Percentiles rank a stretch among this genome's conserved stretches.
Conservation (phyloP, 768 basidiomycete genomes). For the Lactarius akahatsu region DNA sequence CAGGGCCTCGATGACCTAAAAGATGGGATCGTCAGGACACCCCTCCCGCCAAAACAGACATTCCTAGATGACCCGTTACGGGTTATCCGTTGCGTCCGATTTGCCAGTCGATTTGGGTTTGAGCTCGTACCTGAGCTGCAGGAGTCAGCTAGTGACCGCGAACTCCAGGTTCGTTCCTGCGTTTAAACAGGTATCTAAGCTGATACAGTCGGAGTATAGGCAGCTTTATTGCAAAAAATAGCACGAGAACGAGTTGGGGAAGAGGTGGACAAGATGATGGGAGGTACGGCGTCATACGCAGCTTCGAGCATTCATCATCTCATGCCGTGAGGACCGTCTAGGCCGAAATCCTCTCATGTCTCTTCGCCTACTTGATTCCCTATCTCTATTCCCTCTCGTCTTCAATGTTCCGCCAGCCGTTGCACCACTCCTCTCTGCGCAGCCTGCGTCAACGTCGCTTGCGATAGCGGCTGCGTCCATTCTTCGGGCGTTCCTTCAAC, state of each 20-base stretch:
- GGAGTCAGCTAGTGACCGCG: slow-evolving; percentile 56
- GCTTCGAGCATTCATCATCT: slow-evolving; percentile 5
- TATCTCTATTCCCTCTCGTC: slow-evolving; percentile 68
- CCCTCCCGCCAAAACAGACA: slow-evolving; percentile 80
- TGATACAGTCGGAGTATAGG: slow-evolving; percentile 38
- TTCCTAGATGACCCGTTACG: slow-evolving; percentile 94
- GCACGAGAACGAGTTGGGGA: slow-evolving; percentile 89
- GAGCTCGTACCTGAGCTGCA: slow-evolving; percentile 65
- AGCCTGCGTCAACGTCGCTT: slow-evolving; percentile 39
- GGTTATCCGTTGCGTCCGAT: slow-evolving; percentile 86
- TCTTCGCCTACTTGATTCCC: slow-evolving; percentile 68
- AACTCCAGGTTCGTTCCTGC: slow-evolving; percentile 55
- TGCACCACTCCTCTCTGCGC: slow-evolving; percentile 45
- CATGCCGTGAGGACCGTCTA: slow-evolving; percentile 34
- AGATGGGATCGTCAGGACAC: slow-evolving; percentile 80
- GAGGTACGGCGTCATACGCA: slow-evolving; percentile 46
- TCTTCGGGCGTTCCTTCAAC: slow-evolving; percentile 49
- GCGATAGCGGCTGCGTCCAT: slow-evolving; percentile 60
- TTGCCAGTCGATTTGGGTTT: slow-evolving; percentile 89
- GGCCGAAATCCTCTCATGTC: slow-evolving; percentile 74
- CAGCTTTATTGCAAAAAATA: slow-evolving; percentile 74
- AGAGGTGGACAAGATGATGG: slow-evolving; percentile 93
- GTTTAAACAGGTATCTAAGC: background rate
- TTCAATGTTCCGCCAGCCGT: slow-evolving; percentile 56
- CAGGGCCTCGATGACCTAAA: slow-evolving; percentile 86